Evolutionary conservation across 345 rosid genomes (phyloP).

Genomic region (Citrus medica): DNA sequence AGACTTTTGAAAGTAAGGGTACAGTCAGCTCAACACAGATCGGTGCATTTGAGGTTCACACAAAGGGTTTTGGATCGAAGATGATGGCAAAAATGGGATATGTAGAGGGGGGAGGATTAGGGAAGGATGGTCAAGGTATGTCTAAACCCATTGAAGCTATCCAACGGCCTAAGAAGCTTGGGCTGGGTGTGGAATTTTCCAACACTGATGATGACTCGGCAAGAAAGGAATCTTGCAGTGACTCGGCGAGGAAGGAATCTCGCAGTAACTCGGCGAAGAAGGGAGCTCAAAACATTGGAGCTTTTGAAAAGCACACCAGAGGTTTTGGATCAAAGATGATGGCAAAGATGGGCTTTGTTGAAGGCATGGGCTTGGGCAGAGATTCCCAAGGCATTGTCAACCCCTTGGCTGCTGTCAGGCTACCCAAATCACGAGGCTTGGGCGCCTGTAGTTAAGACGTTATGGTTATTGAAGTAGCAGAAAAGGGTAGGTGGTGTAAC

Average conservation of each 20-base stretch:
- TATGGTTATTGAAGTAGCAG: neutral
- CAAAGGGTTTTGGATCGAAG: conserved; percentile 89
- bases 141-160: conserved; percentile 68
- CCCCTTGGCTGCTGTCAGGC: conserved; percentile 57
- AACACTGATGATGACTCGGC: conserved; percentile 20
- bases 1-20: conserved; percentile 30
- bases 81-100: conserved; percentile 96
- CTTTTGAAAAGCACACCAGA: conserved; percentile 79
- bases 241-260: neutral
- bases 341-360: conserved; percentile 90
- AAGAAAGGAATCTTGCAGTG: conserved; percentile 5
- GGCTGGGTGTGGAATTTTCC: conserved; percentile 57
- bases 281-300: conserved; percentile 47
- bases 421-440: conserved; percentile 65
- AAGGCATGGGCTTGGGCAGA: conserved; percentile 78
- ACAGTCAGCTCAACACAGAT: conserved; percentile 30
- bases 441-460: conserved; percentile 51
- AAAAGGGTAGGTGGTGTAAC: neutral
- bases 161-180: conserved; percentile 80
- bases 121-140: conserved; percentile 84
- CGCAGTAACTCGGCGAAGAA: conserved; percentile 17
- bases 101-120: conserved; percentile 76
- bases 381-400: conserved; percentile 72
- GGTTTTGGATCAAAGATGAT: conserved; percentile 91
- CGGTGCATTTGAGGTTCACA: conserved; percentile 86